phyloP scores from a whole-genome alignment of 176 grass and related monocot species.

The Aegilops longissima region DNA sequence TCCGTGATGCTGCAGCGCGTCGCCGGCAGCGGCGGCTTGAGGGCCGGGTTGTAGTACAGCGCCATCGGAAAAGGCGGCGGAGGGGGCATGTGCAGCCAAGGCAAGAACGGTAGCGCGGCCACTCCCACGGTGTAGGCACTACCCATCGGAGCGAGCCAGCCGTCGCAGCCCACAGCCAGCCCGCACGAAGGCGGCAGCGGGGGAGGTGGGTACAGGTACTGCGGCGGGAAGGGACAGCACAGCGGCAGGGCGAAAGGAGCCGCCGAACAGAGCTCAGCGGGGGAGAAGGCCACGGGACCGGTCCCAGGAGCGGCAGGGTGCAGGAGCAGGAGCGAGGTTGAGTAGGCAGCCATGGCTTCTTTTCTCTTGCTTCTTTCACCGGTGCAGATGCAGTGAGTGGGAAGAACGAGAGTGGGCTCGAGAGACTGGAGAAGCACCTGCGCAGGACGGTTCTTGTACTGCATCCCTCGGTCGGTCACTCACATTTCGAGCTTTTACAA shows the following conservation, averaged over 20 bases:
- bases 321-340: background rate
- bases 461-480: too few species aligned
- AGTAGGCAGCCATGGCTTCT: background rate
- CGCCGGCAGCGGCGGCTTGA: background rate
- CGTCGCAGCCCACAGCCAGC: background rate
- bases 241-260: background rate
- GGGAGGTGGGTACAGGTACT: background rate
- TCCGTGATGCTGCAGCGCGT: background rate
- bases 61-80: background rate
- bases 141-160: background rate
- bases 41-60: background rate
- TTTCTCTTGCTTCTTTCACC: background rate
- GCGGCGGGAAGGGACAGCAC: background rate
- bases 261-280: background rate
- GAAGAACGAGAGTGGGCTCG: background rate
- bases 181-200: background rate
- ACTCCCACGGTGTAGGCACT: background rate
- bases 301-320: background rate
- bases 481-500: too few species aligned
- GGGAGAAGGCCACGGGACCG: background rate
- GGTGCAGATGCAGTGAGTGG: background rate
- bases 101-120: background rate
- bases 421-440: background rate
- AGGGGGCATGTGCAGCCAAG: background rate
- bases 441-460: too few species aligned